Conservation (phyloP, 495 filamentous ascomycete species). For the Podospora fimiseda region DNA sequence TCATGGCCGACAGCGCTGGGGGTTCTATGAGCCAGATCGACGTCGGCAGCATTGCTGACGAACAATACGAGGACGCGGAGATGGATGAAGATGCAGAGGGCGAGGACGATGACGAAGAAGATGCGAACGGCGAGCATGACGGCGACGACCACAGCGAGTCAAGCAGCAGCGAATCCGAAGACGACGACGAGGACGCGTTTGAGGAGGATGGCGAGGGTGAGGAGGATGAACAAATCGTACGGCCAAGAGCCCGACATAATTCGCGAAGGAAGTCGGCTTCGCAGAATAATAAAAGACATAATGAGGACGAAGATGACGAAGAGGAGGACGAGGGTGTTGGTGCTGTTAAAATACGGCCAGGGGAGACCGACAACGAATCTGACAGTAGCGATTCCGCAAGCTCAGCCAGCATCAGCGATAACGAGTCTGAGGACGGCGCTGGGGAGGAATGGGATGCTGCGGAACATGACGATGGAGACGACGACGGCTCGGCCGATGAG, state of each 20-base stretch:
- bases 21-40: slow-evolving; percentile 34
- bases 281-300: slow-evolving; percentile 14
- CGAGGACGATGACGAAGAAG: slow-evolving; percentile 40
- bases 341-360: slow-evolving; percentile 63
- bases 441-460: slow-evolving; percentile 52
- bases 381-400: slow-evolving; percentile 20
- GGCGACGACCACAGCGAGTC: slow-evolving; percentile 32
- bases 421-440: slow-evolving; percentile 27
- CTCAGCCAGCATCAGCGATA: slow-evolving; percentile 27
- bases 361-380: slow-evolving; percentile 44
- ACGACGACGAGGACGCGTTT: slow-evolving; percentile 26
- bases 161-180: slow-evolving; percentile 36
- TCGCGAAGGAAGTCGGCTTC: slow-evolving; percentile 34
- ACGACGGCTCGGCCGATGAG: slow-evolving; percentile 55
- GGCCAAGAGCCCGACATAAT: slow-evolving; percentile 6
- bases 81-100: slow-evolving; percentile 32
- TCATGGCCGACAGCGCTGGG: slow-evolving; percentile 31
- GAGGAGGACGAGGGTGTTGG: slow-evolving; percentile 61
- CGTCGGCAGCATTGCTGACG: slow-evolving; percentile 44
- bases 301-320: slow-evolving; percentile 43
- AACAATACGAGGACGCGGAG: slow-evolving; percentile 46
- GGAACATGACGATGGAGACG: slow-evolving; percentile 63
- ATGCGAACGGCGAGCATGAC: slow-evolving; percentile 38
- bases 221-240: slow-evolving; percentile 27
- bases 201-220: slow-evolving; percentile 38